A percentile compares a stretch with the other conserved stretches of the same genome.
Conservation (phyloP, 257 asterid species). For the Coffea eugenioides region DNA sequence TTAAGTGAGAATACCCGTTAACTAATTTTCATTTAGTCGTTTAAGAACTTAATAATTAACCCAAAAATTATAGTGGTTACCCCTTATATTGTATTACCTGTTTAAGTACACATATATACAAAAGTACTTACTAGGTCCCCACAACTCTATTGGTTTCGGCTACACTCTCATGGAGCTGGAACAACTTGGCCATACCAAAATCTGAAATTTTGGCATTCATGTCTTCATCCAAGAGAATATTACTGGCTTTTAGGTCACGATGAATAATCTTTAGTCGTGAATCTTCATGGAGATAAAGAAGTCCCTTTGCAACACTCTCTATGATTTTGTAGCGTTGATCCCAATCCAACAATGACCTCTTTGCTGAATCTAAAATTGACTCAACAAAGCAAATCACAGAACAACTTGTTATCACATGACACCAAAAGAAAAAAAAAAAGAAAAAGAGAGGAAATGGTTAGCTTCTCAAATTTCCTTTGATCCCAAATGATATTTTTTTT, state of each 20-base stretch:
- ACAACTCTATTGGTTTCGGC: conserved; percentile 39
- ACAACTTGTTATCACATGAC: neutral
- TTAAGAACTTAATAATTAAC: too few species aligned
- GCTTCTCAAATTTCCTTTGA: too few species aligned
- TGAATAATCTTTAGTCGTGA: conserved; percentile 24
- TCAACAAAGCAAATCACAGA: neutral
- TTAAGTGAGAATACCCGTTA: too few species aligned
- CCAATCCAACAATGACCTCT: conserved; percentile 24
- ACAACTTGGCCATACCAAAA: conserved; percentile 45
- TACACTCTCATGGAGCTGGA: conserved; percentile 25
- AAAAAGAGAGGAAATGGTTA: too few species aligned
- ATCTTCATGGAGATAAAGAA: conserved; percentile 39
- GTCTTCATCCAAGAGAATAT: conserved; percentile 38
- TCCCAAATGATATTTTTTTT: too few species aligned
- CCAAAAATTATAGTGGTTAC: too few species aligned
- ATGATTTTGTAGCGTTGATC: conserved; percentile 24
- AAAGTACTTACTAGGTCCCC: conserved; percentile 36
- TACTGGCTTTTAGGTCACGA: conserved; percentile 38
- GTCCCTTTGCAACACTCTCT: conserved; percentile 43
- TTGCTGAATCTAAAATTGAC: conserved; percentile 7
- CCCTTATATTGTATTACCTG: too few species aligned
- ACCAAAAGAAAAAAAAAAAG: too few species aligned
- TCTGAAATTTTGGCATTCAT: conserved; percentile 46
- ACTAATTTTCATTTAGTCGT: too few species aligned
- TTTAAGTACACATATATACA: too few species aligned